Evolutionary conservation across 306 rosid genomes (phyloP), one percentile per base, ranked within the genome.

Genomic region (Sicyos edulis): DNA sequence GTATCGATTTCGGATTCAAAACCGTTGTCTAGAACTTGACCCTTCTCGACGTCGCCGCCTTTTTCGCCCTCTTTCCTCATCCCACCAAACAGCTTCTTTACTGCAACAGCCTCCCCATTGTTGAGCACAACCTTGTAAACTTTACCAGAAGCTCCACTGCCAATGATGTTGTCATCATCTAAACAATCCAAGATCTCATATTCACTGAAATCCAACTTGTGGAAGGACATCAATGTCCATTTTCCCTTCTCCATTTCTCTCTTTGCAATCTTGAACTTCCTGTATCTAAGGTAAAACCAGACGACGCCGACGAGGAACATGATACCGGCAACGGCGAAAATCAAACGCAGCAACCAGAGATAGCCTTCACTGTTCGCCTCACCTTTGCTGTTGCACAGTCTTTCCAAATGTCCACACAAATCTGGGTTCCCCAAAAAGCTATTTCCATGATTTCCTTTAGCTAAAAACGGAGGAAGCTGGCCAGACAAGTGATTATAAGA

Each of bases 401-500:
- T 69, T 6, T n/a, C 73, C 7, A 69, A 72, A 95, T 81, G 69
- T 42, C 96, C 96, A 16, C 97, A 95, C 71, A 95, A 92, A 77
- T 87, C 90, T 0, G 83, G 78, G 73, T 95, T 95, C 24, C 97
- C 96, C 0, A 76, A 4, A 50, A 50, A 69, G 44, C 62, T 29
- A 86, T 88, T 77, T 89, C 95, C 37, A 82, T 84, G 53, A 89
- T 89, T 72, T 87, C 88, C 76, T 82, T 86, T 78, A 85, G 76
- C 82, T 77, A 37, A 65, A 86, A 59, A 59, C 64, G 89, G 65
- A 49, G 99, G 97, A 10, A 91, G 87, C 9, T 91, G 88, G 11
- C 99, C 99, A 51, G 85, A 88, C 45, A 95, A 96, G 40, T 81
- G 86, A 84, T 95, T 95, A 79, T 82, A 83, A n/a, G 99, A 95